These are phyloP conservation scores for Arthroderma uncinatum DNA, from an alignment of 2,329 filamentous ascomycete species.

Conservation along the genomic window DNA sequence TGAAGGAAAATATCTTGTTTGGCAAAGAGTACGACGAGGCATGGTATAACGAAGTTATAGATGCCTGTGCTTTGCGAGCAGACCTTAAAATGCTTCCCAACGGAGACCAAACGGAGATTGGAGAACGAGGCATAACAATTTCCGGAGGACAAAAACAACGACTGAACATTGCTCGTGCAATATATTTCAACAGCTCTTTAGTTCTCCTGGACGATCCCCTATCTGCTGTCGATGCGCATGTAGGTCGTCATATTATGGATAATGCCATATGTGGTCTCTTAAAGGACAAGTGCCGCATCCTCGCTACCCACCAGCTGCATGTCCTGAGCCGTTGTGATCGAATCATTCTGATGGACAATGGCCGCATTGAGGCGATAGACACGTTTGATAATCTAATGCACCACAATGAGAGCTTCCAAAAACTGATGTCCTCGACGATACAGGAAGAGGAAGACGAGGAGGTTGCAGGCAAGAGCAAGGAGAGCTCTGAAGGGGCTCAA, in stretches of 20 bases:
- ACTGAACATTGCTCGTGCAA: conserved; percentile 77
- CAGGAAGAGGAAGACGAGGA: conserved; percentile 46
- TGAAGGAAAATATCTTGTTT: conserved; percentile 83
- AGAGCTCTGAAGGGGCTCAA: conserved; percentile 38
- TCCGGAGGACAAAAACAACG: conserved; percentile 93
- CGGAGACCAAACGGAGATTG: conserved; percentile 83
- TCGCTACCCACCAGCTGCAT: conserved; percentile 92
- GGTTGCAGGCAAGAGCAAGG: conserved; percentile 34
- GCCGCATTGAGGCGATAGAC: conserved; percentile 71
- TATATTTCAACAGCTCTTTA: conserved; percentile 54
- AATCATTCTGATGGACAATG: conserved; percentile 86
- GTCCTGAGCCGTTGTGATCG: conserved; percentile 83
- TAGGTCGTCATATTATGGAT: conserved; percentile 69
- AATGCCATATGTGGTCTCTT: conserved; percentile 83
- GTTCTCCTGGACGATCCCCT: conserved; percentile 55
- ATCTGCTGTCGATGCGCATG: conserved; percentile 46
- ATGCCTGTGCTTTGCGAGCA: conserved; percentile 70
- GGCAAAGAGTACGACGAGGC: conserved; percentile 62
- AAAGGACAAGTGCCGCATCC: conserved; percentile 75
- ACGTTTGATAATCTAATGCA: conserved; percentile 83
- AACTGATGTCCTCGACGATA: conserved; percentile 69
- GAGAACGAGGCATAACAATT: conserved; percentile 88
- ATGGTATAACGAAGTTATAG: conserved; percentile 78
- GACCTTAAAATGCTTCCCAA: conserved; percentile 90
- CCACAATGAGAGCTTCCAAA: conserved; percentile 63